A percentile compares a stretch with the other conserved stretches of the same genome.
Conservation (phyloP, 352 stramenopile species). For the Globisporangium emineosum region DNA sequence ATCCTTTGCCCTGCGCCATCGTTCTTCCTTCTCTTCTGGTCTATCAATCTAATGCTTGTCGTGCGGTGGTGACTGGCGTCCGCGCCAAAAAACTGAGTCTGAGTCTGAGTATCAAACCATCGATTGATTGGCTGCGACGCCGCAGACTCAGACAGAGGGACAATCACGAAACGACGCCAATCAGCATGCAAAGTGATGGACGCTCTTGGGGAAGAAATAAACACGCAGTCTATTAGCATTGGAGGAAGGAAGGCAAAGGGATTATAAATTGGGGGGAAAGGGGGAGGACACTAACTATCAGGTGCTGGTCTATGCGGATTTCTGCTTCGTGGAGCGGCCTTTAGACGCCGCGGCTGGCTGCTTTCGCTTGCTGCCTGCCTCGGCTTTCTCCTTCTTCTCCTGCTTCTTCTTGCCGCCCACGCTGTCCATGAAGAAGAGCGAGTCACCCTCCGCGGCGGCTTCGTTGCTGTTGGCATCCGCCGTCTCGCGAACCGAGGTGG, state of each 20-base stretch:
- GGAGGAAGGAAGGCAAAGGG: background rate
- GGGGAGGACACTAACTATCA: background rate
- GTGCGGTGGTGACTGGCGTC: background rate
- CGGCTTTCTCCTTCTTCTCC: conserved; percentile 26
- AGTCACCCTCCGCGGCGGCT: conserved; percentile 9
- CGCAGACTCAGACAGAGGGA: background rate
- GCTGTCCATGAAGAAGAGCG: conserved; percentile 63
- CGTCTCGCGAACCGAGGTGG: conserved; percentile 11
- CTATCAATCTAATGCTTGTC: background rate
- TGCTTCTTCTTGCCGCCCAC: conserved; percentile 40
- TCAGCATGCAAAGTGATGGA: background rate
- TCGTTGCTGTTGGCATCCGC: conserved; percentile 1
- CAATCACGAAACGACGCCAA: conserved; percentile 1
- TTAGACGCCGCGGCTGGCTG: conserved; percentile 10
- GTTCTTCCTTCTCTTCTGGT: background rate
- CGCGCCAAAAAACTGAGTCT: background rate
- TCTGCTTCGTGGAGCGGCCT: background rate
- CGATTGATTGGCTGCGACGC: conserved; percentile 4
- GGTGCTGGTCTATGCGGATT: background rate
- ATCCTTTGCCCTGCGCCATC: conserved; percentile 80
- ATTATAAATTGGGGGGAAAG: conserved; percentile 1
- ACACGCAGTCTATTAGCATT: background rate
- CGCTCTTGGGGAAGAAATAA: too few species aligned
- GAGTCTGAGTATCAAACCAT: background rate
- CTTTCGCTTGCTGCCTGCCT: conserved; percentile 11